A percentile compares a stretch with the other conserved stretches of the same genome.
Evolutionary conservation across 805 yeast genomes (phyloP).

Genomic region (Candida maesae): DNA sequence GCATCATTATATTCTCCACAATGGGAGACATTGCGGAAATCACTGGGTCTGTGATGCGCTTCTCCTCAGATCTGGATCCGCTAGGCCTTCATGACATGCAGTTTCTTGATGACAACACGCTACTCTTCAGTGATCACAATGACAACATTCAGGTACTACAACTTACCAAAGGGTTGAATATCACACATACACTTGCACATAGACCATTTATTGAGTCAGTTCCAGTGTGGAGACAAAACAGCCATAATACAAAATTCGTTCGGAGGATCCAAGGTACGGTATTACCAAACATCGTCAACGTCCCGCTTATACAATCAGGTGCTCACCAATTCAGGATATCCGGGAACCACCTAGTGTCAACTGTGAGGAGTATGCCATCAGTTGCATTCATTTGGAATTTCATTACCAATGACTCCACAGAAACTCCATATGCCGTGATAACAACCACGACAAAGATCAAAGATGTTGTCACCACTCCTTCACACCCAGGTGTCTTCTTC

Average conservation of each 20-base stretch:
- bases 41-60: conserved; percentile 7
- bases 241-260: conserved; percentile 6
- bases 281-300: conserved; percentile 7
- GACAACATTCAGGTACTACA: conserved; percentile 10
- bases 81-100: conserved; percentile 7
- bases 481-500: conserved; percentile 1
- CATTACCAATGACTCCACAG: not conserved
- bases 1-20: conserved; percentile 7
- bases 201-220: not conserved
- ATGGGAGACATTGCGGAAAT: conserved; percentile 12
- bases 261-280: conserved; percentile 2
- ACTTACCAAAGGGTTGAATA: conserved; percentile 9
- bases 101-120: conserved; percentile 15
- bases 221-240: conserved; percentile 13
- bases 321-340: conserved; percentile 1
- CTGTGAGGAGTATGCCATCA: conserved; percentile 15
- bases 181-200: conserved; percentile 1
- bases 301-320: conserved; percentile 9
- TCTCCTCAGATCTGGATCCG: conserved; percentile 8
- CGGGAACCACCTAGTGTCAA: conserved; percentile 2
- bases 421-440: conserved; percentile 6
- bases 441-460: conserved; percentile 10
- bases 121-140: conserved; percentile 16
- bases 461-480: conserved; percentile 5
- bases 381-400: conserved; percentile 19